A percentile compares a stretch with the other conserved stretches of the same genome.
phyloP scores from a whole-genome alignment of 768 basidiomycete genomes.

The Tylopilus sp. region DNA sequence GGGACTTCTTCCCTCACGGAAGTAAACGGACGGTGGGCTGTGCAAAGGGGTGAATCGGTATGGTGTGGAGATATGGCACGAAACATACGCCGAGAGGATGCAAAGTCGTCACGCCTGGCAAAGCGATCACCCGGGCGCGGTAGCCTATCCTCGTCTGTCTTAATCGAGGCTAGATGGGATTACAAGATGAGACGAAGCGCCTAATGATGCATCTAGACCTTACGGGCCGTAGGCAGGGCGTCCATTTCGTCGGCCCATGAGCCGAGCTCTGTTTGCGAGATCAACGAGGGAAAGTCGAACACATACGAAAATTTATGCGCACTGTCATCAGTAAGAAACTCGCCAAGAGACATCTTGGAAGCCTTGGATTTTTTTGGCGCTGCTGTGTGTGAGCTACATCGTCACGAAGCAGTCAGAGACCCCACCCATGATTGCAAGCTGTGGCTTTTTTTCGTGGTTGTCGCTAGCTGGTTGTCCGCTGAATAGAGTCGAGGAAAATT shows the following conservation, averaged over 20 bases:
- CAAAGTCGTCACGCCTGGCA: constrained; percentile 61
- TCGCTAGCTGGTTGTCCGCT: constrained; percentile 4
- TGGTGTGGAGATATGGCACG: constrained; percentile 3
- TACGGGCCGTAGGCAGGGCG: constrained; percentile 86
- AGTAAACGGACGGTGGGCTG: constrained; percentile 54
- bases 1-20: constrained; percentile 87
- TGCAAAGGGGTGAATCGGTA: constrained; percentile 11
- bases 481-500: constrained; percentile 20
- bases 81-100: constrained; percentile 56
- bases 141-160: constrained; percentile 61
- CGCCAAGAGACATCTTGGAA: constrained; percentile 90
- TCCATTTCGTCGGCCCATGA: constrained; percentile 99
- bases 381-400: constrained; percentile 29
- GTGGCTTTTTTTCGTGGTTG: constrained; percentile 11
- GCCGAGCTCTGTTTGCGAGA: constrained; percentile 58
- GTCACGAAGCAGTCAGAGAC: not conserved
- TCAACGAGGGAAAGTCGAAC: constrained; percentile 10
- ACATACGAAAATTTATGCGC: constrained; percentile 32
- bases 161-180: constrained; percentile 55
- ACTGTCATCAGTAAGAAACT: constrained; percentile 89
- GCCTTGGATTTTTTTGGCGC: constrained; percentile 83
- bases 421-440: constrained; percentile 28
- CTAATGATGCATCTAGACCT: constrained; percentile 34
- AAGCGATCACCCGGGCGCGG: constrained; percentile 51
- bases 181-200: constrained; percentile 8